Conservation (phyloP, 1,139 yeast species). For the Geotrichum candidum region DNA sequence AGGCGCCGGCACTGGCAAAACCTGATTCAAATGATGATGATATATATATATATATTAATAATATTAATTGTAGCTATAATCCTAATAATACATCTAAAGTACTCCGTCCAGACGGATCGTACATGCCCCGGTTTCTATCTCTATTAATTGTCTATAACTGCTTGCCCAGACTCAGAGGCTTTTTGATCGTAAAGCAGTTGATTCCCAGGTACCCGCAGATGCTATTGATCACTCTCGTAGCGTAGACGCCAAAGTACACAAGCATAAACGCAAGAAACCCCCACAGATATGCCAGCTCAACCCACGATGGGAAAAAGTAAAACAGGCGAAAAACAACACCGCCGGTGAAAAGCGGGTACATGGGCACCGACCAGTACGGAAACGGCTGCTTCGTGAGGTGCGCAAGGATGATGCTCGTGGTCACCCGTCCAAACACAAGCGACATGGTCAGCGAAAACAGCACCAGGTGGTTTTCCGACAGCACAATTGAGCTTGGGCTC, state of each 20-base stretch:
- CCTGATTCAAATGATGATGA: no score
- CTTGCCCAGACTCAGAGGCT: not conserved
- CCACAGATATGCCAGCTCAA: conserved; percentile 35
- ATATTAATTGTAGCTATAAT: no score
- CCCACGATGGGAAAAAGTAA: conserved; percentile 20
- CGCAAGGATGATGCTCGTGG: conserved; percentile 50
- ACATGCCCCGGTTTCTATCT: not conserved
- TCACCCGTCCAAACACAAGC: conserved; percentile 63
- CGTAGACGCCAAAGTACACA: conserved; percentile 34
- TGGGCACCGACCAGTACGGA: conserved; percentile 44
- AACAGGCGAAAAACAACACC: conserved; percentile 30
- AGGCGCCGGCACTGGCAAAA: no score
- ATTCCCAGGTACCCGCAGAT: conserved; percentile 37
- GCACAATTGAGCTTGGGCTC: conserved; percentile 35
- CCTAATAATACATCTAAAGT: not conserved
- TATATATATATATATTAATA: no score
- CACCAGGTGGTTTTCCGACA: conserved; percentile 44
- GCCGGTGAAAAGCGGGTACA: conserved; percentile 35
- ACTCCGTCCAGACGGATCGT: not conserved
- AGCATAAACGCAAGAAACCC: conserved; percentile 28
- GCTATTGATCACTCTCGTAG: conserved; percentile 34
- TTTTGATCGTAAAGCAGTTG: conserved; percentile 35
- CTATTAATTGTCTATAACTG: not conserved
- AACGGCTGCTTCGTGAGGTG: conserved; percentile 65
- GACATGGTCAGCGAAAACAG: conserved; percentile 59